Percentiles rank a stretch among this genome's conserved stretches.
Evolutionary conservation across 768 basidiomycete species (phyloP).

Genomic region (Tricholoma matsutake): DNA sequence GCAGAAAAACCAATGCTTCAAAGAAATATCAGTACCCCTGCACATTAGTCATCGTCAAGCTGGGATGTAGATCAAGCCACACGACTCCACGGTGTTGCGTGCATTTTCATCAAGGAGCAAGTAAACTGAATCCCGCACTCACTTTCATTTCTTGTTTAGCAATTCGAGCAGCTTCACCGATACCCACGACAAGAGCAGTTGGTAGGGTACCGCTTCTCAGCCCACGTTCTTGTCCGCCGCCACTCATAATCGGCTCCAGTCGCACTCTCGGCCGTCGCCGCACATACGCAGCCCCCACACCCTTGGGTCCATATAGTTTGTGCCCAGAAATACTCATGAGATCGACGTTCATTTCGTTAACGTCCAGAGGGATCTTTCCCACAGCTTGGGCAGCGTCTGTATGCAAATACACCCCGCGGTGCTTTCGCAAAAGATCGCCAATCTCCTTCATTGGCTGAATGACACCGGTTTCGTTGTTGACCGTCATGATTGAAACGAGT

Average conservation of each 20-base stretch:
- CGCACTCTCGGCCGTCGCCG: slow-evolving; percentile 89
- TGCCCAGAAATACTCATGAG: slow-evolving; percentile 95
- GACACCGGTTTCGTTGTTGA: slow-evolving; percentile 99
- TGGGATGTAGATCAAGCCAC: slow-evolving; percentile 38
- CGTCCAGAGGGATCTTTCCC: slow-evolving; percentile 88
- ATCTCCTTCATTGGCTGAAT: slow-evolving; percentile 98
- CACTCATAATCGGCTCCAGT: slow-evolving; percentile 90
- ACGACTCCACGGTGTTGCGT: slow-evolving; percentile 39
- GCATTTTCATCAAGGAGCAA: slow-evolving; percentile 45
- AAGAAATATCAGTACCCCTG: slow-evolving; percentile 85
- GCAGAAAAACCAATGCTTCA: neutral
- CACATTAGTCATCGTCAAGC: slow-evolving; percentile 70
- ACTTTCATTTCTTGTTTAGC: slow-evolving; percentile 92
- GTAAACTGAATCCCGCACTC: slow-evolving; percentile 38
- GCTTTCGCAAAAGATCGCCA: slow-evolving; percentile 78
- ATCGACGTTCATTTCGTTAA: slow-evolving; percentile 94
- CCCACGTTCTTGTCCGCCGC: slow-evolving; percentile 97
- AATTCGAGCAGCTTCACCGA: slow-evolving; percentile 93
- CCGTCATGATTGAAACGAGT: slow-evolving; percentile 96
- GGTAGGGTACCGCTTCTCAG: slow-evolving; percentile 93
- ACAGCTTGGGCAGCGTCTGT: slow-evolving; percentile 97
- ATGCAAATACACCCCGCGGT: slow-evolving; percentile 92
- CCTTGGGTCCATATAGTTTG: slow-evolving; percentile 98
- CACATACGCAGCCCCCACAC: slow-evolving; percentile 92
- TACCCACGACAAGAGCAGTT: slow-evolving; percentile 81